Conservation (phyloP, 2,329 filamentous ascomycete genomes). For the Purpureocillium lavendulum region DNA sequence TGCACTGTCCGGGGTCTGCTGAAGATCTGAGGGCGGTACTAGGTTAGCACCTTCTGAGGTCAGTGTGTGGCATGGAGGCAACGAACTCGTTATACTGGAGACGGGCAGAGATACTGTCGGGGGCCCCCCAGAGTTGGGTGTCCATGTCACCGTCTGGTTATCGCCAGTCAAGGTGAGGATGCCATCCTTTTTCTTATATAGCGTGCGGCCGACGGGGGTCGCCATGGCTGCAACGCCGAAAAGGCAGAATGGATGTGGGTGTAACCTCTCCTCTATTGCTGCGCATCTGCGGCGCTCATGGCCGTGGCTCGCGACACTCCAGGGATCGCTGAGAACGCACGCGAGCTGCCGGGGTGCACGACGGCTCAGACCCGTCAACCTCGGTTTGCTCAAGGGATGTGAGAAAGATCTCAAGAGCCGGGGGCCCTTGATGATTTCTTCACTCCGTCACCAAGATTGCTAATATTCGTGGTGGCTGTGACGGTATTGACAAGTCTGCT, state of each 20-base stretch:
- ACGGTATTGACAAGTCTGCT: too few relatives aligned
- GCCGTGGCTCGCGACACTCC: neutral
- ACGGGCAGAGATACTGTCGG: slow-evolving; percentile 63
- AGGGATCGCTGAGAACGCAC: neutral
- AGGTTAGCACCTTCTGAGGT: neutral
- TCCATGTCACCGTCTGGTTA: slow-evolving; percentile 72
- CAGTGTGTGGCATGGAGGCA: neutral
- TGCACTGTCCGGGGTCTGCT: slow-evolving; percentile 84
- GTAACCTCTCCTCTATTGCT: neutral
- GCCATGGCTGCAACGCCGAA: slow-evolving; percentile 34
- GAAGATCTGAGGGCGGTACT: slow-evolving; percentile 55
- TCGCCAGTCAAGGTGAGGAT: slow-evolving; percentile 68
- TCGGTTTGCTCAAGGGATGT: too few relatives aligned
- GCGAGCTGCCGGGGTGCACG: too few relatives aligned
- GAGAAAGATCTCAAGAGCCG: too few relatives aligned
- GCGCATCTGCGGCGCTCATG: neutral
- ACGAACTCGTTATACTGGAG: slow-evolving; percentile 72
- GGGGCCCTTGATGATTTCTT: too few relatives aligned
- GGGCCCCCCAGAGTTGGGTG: slow-evolving; percentile 55
- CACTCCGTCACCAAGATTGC: too few relatives aligned
- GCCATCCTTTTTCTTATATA: slow-evolving; percentile 97
- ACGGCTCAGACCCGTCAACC: too few relatives aligned
- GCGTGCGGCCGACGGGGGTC: slow-evolving; percentile 55
- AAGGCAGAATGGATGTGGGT: neutral
- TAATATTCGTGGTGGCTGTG: too few relatives aligned